These are phyloP conservation scores for Monilinia aucupariae DNA, from an alignment of 2,329 filamentous ascomycete species.

Conservation along the genomic window DNA sequence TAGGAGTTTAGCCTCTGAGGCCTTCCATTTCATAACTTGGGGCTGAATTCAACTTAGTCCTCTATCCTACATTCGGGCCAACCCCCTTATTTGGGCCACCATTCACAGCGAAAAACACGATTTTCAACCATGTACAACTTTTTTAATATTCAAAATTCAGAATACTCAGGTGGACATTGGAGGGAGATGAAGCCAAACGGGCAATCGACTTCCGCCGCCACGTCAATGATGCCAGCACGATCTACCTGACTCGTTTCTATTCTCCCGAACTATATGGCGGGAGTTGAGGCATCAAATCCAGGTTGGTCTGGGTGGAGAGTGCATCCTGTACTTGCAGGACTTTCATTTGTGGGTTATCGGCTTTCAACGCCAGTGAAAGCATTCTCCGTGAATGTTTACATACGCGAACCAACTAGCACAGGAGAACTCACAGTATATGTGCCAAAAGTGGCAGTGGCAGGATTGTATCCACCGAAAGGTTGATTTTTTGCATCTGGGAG, in stretches of 20 bases:
- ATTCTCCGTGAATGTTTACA: conserved; percentile 19
- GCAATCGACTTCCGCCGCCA: conserved; percentile 20
- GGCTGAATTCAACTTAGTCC: too few species aligned
- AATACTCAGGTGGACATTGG: conserved; percentile 29
- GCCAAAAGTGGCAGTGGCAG: conserved; percentile 10
- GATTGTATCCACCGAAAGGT: neutral
- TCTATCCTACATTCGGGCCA: too few species aligned
- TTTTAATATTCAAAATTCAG: conserved; percentile 18
- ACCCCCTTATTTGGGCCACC: too few species aligned
- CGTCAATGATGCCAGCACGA: conserved; percentile 27
- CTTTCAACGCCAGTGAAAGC: conserved; percentile 18
- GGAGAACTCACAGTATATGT: conserved; percentile 20
- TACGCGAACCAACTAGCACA: conserved; percentile 16
- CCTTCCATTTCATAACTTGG: too few species aligned
- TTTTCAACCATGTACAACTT: too few species aligned
- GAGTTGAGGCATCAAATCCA: conserved; percentile 21
- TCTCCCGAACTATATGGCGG: conserved; percentile 25
- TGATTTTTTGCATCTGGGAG: conserved; percentile 4
- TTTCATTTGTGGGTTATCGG: conserved; percentile 20
- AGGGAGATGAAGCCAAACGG: conserved; percentile 25
- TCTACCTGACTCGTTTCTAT: conserved; percentile 27
- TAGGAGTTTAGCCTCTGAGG: neutral
- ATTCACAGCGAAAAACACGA: too few species aligned
- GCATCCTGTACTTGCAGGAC: conserved; percentile 23
- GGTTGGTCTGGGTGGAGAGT: conserved; percentile 23